Base-by-base conservation (phyloP, 208 protist genomes). In the Cochliopodium minus region DNA sequence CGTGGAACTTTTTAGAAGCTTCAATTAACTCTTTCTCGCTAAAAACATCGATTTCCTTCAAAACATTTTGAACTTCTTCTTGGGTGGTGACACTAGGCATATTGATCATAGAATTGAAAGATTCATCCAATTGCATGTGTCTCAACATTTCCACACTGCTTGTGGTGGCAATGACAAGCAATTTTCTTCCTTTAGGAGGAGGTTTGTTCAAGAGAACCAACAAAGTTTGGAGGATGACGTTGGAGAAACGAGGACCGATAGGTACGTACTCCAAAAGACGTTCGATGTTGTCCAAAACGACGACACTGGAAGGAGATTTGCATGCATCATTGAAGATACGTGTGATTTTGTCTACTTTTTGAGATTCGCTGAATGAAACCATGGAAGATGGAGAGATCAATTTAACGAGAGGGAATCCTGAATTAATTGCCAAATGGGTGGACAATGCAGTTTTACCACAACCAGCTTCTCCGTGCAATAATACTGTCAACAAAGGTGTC, bases 311-410 rank as follows among this genome's bases (percentile, higher is more conserved):
- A 17, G 85, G 72, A 13, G 93, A 97, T 72, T 92, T 93, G 76
- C 96, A 95, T 29, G 94, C 89, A 69, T 99, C 93, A 56, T 96
- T 88, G 70, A 99, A 99, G 11, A 89, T 78, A 65, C 91, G 93
- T 33, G 76, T 85, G 56, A 95, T 91, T 30, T 84, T 78, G 56
- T 85, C 85, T 28, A 79, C 76, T 40, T 82, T 82, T 10, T 57
- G 62, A 30, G 13, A 4, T 55, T 86, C 76, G 17, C 48, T 35
- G 57, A 86, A 87, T 30, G 85, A 84, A 42, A 96, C 79, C 63
- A 95, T 79, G 50, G 83, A 61, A 15, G 92, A 81, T 13, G 82
- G 74, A 22, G 82, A 83, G 57, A 99, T 79, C 17, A 97, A 78
- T 71, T 95, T 95, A 9, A 97, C 79, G 62, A 91, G 98, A 6